Conservation (phyloP, 345 rosid species). For the Reutealis trisperma region DNA sequence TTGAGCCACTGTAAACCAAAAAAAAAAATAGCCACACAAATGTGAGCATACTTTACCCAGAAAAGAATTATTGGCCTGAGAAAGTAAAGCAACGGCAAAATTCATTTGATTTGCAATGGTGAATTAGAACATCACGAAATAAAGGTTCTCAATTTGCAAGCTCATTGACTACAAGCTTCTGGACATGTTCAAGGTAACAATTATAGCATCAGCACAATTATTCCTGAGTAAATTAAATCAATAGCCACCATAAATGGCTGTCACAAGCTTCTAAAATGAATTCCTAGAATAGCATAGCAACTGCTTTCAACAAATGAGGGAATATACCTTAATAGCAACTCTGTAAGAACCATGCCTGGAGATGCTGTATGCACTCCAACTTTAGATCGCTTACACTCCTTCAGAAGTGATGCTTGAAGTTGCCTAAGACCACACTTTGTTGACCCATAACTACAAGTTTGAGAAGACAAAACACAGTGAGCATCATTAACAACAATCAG, state of each 20-base stretch:
- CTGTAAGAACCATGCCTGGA: constrained; percentile 97
- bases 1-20: constrained; percentile 65
- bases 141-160: neutral
- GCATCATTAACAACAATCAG: neutral
- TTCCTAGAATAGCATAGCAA: neutral
- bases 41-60: neutral
- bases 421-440: constrained; percentile 97
- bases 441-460: constrained; percentile 73
- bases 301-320: neutral
- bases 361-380: constrained; percentile 94
- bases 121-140: neutral
- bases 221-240: neutral
- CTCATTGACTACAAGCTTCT: neutral
- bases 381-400: constrained; percentile 78
- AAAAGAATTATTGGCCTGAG: neutral
- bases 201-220: neutral
- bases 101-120: neutral
- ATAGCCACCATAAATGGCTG: neutral
- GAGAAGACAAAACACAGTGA: constrained; percentile 18
- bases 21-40: neutral
- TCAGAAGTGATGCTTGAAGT: constrained; percentile 79
- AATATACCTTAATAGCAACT: constrained; percentile 75
- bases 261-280: neutral
- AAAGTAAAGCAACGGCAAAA: neutral
- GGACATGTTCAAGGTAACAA: neutral